Evolutionary conservation across 768 basidiomycete species (phyloP), one percentile per base, ranked within the genome.

Genomic region (Boletus eberwhitei): DNA sequence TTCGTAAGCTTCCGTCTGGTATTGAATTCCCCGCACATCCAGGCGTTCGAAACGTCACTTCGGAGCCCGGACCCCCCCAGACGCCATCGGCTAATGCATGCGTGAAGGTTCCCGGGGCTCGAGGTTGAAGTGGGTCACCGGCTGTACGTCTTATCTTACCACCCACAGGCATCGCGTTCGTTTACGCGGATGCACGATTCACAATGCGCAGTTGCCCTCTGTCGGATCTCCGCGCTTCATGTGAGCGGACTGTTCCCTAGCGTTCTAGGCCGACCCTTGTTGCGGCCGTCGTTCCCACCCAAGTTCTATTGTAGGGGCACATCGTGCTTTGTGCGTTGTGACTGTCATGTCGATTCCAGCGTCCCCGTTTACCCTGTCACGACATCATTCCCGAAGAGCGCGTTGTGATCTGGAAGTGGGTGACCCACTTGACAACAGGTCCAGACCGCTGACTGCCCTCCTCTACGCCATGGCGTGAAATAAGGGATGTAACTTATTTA

Each of bases 361-460:
- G 16, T 17, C 34, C 31, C 53, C 8, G 26, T 41, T 17, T 35
- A 19, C 49, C 50, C 26, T 46, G 40, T 22, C 37, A 46, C 34
- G 26, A 36, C 34, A 22, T 21, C 8, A 21, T 31, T 36, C 29
- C 35, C 29, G 26, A 45, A 17, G 24, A 5, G 37, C 26, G 31
- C 37, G 9, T 13, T 31, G 52, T 59, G 63, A 65, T 46, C 34
- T 43, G 47, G 43, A 31, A 17, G 29, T 12, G 24, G 26, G 36
- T 47, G 52, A 50, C 57, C 53, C 63, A 62, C 59, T 41, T 48
- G 37, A 24, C 38, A 13, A 22, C 3, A 41, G 50, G 61, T 64
- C 62, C 29, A 61, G 59, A 44, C 48, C 45, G 19, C 29, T 26
- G 52, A 39, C 13, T 22, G 8, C 16, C 26, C 5, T 38, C 16